Percentiles rank a stretch among this genome's conserved stretches.
Evolutionary conservation across 2,329 filamentous ascomycete species (phyloP).

Genomic region (Diplodia mutila): DNA sequence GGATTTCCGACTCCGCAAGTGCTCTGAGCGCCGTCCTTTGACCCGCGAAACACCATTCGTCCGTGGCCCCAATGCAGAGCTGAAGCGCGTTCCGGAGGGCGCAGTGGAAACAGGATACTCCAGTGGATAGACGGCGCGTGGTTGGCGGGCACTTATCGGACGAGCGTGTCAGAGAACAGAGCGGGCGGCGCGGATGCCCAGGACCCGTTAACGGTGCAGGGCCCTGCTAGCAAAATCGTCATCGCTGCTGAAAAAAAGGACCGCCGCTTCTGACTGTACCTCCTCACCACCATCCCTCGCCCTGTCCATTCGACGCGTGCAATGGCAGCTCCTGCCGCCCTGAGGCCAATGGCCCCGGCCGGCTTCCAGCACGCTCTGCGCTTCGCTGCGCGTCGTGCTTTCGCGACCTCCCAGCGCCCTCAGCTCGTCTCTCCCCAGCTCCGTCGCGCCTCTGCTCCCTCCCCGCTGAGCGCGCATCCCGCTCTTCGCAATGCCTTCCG

Average conservation of each 20-base stretch:
- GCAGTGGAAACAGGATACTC: constrained; percentile 10
- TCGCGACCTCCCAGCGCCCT: constrained; percentile 35
- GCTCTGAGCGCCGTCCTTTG: constrained; percentile 9
- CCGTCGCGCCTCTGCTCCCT: constrained; percentile 36
- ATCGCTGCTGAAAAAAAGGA: constrained; percentile 26
- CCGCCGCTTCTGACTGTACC: constrained; percentile 1
- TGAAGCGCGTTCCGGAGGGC: constrained; percentile 11
- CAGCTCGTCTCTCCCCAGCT: constrained; percentile 35
- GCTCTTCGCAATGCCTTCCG: constrained; percentile 40
- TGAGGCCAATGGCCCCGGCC: constrained; percentile 41
- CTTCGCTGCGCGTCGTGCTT: constrained; percentile 41
- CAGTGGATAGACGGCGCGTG: constrained; percentile 1
- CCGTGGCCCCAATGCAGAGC: constrained; percentile 5
- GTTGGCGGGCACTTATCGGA: constrained; percentile 18
- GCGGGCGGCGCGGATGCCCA: constrained; percentile 6
- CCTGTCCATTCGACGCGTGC: constrained; percentile 13
- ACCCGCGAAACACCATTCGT: constrained; percentile 17
- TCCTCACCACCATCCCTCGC: constrained; percentile 2
- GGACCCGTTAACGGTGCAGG: constrained; percentile 12
- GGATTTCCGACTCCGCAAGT: constrained; percentile 15
- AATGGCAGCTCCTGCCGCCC: constrained; percentile 35
- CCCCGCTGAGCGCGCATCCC: neutral
- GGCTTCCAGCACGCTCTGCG: constrained; percentile 35
- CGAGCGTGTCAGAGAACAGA: neutral
- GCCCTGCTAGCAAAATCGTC: constrained; percentile 24